Conservation (phyloP, 108 stramenopile species). For the Fistulifera pelliculosa region DNA sequence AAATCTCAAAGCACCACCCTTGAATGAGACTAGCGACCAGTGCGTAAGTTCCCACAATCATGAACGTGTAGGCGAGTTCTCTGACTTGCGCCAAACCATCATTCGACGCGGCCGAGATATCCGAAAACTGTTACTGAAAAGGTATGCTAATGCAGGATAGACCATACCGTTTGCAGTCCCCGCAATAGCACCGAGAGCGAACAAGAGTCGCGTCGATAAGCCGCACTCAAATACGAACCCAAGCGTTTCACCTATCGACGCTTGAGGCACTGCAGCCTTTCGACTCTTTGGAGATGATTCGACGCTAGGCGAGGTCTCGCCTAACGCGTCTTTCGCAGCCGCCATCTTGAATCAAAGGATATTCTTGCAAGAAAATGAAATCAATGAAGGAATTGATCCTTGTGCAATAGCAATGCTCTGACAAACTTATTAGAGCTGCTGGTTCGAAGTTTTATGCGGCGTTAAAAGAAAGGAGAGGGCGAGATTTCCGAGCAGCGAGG, state of each 20-base stretch:
- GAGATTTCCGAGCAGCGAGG: too few relatives aligned
- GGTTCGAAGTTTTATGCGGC: too few relatives aligned
- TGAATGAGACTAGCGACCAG: constrained; percentile 35
- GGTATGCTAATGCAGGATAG: constrained; percentile 47
- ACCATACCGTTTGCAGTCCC: constrained; percentile 40
- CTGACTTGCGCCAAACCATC: constrained; percentile 17
- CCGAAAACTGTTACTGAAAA: constrained; percentile 41
- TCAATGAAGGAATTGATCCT: too few relatives aligned
- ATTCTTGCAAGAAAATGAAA: too few relatives aligned
- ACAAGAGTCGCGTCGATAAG: constrained; percentile 14
- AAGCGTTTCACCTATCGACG: constrained; percentile 24
- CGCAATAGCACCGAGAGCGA: constrained; percentile 22
- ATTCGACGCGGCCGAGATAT: constrained; percentile 25
- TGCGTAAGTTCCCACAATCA: constrained; percentile 48
- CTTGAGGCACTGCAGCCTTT: not conserved
- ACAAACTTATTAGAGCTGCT: too few relatives aligned
- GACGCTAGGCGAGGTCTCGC: too few relatives aligned
- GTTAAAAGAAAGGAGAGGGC: too few relatives aligned
- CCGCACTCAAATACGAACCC: constrained; percentile 23
- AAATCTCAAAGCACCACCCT: constrained; percentile 31
- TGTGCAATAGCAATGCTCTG: too few relatives aligned
- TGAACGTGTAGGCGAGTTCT: constrained; percentile 37
- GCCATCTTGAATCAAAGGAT: too few relatives aligned
- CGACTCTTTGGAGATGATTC: too few relatives aligned
- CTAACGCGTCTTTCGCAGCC: too few relatives aligned